Evolutionary conservation across 805 yeast species (phyloP).

Genomic region (Diddensiella santjacobensis): DNA sequence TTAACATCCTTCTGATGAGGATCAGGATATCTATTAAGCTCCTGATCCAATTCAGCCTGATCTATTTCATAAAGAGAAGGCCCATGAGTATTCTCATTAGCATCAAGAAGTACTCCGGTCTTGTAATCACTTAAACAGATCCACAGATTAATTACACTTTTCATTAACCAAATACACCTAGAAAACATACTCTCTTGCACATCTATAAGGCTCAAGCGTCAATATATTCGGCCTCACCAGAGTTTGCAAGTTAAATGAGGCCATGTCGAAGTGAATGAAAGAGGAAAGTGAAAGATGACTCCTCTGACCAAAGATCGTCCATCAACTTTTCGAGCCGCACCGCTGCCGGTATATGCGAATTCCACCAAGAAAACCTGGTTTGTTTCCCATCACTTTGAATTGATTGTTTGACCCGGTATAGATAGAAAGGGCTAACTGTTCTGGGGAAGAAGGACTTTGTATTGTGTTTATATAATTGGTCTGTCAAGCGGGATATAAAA

Average conservation of each 20-base stretch:
- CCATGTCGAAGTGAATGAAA: constrained; percentile 36
- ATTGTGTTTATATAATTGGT: too few relatives aligned
- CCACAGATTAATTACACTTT: too few relatives aligned
- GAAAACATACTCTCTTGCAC: constrained; percentile 74
- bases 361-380: too few relatives aligned
- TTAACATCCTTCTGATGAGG: constrained; percentile 87
- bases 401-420: too few relatives aligned
- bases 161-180: background rate
- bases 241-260: constrained; percentile 47
- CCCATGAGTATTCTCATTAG: constrained; percentile 94
- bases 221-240: constrained; percentile 83
- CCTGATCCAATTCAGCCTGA: constrained; percentile 45
- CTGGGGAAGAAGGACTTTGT: too few relatives aligned
- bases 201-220: constrained; percentile 82
- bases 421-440: too few relatives aligned
- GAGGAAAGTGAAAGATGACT: background rate
- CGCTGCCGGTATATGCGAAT: too few relatives aligned
- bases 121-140: constrained; percentile 58
- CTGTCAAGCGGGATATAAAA: too few relatives aligned
- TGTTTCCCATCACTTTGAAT: too few relatives aligned
- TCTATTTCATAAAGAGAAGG: constrained; percentile 57
- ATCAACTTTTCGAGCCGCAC: background rate
- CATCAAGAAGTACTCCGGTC: constrained; percentile 85
- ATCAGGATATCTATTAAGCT: constrained; percentile 90
- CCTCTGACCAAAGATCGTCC: background rate